Conservation (phyloP, 495 filamentous ascomycete species). For the Xylaria curta region DNA sequence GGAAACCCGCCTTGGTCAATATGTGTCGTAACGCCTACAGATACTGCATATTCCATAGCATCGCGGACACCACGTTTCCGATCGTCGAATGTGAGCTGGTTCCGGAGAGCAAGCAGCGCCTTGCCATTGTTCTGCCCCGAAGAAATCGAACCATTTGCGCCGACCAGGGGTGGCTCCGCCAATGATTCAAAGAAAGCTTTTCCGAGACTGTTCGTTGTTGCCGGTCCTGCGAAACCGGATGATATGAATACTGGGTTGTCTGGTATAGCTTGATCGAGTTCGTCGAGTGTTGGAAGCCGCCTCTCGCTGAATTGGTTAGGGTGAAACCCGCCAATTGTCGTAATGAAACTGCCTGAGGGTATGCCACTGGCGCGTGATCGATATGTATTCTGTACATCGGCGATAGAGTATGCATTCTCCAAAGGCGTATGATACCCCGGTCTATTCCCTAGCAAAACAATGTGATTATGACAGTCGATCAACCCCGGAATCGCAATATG, state of each 20-base stretch:
- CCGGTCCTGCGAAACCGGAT: slow-evolving; percentile 33
- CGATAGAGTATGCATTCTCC: slow-evolving; percentile 33
- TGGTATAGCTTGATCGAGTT: slow-evolving; percentile 34
- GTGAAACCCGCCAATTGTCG: slow-evolving; percentile 38
- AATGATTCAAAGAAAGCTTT: slow-evolving; percentile 31
- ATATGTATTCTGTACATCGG: slow-evolving; percentile 28
- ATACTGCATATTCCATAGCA: slow-evolving; percentile 39
- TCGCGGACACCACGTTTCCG: slow-evolving; percentile 30
- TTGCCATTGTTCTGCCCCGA: slow-evolving; percentile 30
- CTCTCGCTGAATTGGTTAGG: slow-evolving; percentile 36
- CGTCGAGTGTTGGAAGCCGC: slow-evolving; percentile 34
- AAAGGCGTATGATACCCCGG: slow-evolving; percentile 39
- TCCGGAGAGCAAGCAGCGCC: slow-evolving; percentile 33
- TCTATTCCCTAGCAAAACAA: slow-evolving; percentile 37
- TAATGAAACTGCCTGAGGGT: slow-evolving; percentile 32
- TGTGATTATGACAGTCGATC: slow-evolving; percentile 40
- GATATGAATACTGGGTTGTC: slow-evolving; percentile 36
- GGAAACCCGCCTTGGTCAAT: slow-evolving; percentile 41
- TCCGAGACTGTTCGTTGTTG: slow-evolving; percentile 34
- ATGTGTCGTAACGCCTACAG: slow-evolving; percentile 37
- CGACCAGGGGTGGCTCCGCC: slow-evolving; percentile 1
- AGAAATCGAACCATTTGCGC: slow-evolving; percentile 31
- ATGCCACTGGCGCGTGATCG: slow-evolving; percentile 18
- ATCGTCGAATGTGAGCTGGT: slow-evolving; percentile 27
- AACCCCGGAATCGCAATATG: slow-evolving; percentile 34